phyloP scores from a whole-genome alignment of 2,329 filamentous ascomycete genomes.

The Diaporthe sp. region DNA sequence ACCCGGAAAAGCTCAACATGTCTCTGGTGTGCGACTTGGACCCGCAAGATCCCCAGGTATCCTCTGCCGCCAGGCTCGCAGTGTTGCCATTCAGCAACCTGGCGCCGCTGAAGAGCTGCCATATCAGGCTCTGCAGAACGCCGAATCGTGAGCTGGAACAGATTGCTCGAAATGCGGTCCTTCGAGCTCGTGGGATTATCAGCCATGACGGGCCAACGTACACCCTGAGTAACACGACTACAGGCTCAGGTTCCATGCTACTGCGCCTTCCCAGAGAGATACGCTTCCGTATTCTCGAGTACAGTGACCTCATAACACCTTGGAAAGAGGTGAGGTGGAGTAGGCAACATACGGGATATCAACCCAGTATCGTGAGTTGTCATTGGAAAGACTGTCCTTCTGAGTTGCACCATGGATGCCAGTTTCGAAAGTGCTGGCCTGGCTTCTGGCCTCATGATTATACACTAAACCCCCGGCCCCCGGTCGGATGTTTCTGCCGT shows the following conservation, averaged over 20 bases:
- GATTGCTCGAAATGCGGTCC: not conserved
- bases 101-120: not conserved
- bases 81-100: not conserved
- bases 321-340: not conserved
- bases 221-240: not conserved
- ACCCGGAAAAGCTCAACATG: not conserved
- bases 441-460: not conserved
- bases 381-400: not conserved
- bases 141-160: not conserved
- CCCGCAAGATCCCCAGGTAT: not conserved
- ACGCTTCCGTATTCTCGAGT: not conserved
- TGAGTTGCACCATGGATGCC: not conserved
- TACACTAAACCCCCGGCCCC: not conserved
- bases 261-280: not conserved
- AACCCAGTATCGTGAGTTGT: not conserved
- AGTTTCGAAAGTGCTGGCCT: not conserved
- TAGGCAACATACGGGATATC: not conserved
- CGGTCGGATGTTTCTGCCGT: not conserved
- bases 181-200: not conserved
- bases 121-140: not conserved
- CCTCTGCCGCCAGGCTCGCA: not conserved
- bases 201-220: not conserved
- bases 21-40: conserved; percentile 12
- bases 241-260: not conserved
- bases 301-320: conserved; percentile 6